Conservation (phyloP, 192 early-diverging fungal species). For the Gonapodya prolifera region DNA sequence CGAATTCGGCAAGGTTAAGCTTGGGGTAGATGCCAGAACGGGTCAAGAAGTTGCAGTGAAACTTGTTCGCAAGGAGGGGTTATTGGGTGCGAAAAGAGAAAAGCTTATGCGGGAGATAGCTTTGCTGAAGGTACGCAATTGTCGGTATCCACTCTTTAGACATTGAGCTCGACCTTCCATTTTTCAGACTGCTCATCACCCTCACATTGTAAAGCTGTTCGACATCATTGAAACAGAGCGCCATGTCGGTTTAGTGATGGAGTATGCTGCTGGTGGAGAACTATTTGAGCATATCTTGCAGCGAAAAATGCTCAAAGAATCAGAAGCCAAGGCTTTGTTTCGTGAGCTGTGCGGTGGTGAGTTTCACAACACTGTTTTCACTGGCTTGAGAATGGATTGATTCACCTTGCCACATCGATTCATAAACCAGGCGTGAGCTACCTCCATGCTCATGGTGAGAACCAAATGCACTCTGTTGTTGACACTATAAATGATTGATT, state of each 20-base stretch:
- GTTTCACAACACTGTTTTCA: neutral
- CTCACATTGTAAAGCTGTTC: slow-evolving; percentile 79
- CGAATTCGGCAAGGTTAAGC: slow-evolving; percentile 14
- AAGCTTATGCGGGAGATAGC: slow-evolving; percentile 93
- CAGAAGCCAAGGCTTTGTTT: slow-evolving; percentile 21
- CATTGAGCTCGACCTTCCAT: neutral
- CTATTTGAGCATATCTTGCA: slow-evolving; percentile 23
- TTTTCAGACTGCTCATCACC: slow-evolving; percentile 69
- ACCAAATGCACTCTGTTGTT: neutral
- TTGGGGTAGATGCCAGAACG: neutral
- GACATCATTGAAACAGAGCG: slow-evolving; percentile 94
- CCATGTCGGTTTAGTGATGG: slow-evolving; percentile 95
- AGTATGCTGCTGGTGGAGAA: slow-evolving; percentile 55
- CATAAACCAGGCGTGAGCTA: slow-evolving; percentile 19
- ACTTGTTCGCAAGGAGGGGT: slow-evolving; percentile 82
- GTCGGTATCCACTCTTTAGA: neutral
- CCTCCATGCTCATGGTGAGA: slow-evolving; percentile 13
- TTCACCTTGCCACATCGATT: neutral
- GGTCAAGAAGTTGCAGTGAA: slow-evolving; percentile 75
- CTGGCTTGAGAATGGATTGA: too few species aligned
- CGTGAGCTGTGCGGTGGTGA: slow-evolving; percentile 21
- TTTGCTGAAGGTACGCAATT: slow-evolving; percentile 64
- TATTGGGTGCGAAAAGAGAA: slow-evolving; percentile 62
- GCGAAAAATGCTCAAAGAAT: slow-evolving; percentile 14
- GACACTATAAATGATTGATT: neutral